Conservation (phyloP, 768 basidiomycete species). For the Leccinum variicolor region DNA sequence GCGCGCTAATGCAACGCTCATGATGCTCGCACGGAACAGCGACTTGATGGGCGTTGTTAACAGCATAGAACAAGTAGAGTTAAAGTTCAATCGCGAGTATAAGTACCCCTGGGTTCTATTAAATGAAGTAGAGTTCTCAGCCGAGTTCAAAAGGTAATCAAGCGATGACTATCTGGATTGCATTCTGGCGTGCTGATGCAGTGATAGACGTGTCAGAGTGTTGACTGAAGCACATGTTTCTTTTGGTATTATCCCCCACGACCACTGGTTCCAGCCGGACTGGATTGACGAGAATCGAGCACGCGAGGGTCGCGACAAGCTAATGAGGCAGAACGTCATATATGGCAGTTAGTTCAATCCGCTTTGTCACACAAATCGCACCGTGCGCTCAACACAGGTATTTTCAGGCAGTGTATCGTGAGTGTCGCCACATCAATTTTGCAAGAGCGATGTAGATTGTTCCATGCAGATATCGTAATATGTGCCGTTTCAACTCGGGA, state of each 20-base stretch:
- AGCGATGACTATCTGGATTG: not conserved
- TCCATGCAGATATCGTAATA: conserved; percentile 56
- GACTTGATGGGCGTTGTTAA: conserved; percentile 43
- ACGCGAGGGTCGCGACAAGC: conserved; percentile 44
- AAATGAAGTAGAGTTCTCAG: conserved; percentile 56
- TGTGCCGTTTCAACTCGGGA: conserved; percentile 75
- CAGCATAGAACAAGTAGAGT: conserved; percentile 54
- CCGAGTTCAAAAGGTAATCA: conserved; percentile 47
- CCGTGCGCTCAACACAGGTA: conserved; percentile 1
- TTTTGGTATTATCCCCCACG: conserved; percentile 56
- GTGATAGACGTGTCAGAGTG: conserved; percentile 30
- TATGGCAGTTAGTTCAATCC: conserved; percentile 42
- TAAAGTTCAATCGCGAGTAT: conserved; percentile 54
- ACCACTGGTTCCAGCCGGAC: conserved; percentile 69
- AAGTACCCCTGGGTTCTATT: conserved; percentile 64
- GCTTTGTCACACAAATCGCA: not conserved
- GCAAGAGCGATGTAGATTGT: not conserved
- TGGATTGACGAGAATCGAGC: conserved; percentile 73
- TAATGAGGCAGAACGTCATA: conserved; percentile 47
- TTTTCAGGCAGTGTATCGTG: conserved; percentile 43
- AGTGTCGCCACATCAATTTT: conserved; percentile 12
- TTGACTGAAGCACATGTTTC: conserved; percentile 41
- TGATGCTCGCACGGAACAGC: conserved; percentile 50
- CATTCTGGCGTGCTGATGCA: conserved; percentile 10
- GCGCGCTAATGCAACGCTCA: conserved; percentile 57